phyloP scores from a whole-genome alignment of 148 eudicot genomes.

The Chenopodium suecicum region DNA sequence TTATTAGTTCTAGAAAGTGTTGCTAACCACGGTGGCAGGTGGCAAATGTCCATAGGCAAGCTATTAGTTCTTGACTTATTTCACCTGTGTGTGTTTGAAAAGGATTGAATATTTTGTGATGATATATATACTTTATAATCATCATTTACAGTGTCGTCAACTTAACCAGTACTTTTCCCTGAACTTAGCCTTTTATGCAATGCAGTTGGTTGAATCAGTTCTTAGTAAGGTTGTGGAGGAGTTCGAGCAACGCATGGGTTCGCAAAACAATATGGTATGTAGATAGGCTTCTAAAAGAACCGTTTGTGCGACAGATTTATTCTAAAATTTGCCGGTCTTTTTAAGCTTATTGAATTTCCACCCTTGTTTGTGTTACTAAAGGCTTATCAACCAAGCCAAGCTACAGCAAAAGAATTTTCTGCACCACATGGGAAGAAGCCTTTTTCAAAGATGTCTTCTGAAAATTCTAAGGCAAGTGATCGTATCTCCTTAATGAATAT shows the following conservation, averaged over 20 bases:
- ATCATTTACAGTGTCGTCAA: neutral
- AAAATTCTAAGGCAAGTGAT: slow-evolving; percentile 43
- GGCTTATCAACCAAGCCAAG: slow-evolving; percentile 45
- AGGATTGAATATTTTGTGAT: neutral
- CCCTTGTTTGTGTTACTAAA: slow-evolving; percentile 1
- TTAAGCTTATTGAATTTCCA: neutral
- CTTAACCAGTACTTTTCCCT: slow-evolving; percentile 6
- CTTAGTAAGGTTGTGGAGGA: slow-evolving; percentile 83
- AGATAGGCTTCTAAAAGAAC: neutral
- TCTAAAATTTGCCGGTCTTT: neutral
- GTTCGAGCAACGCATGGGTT: slow-evolving; percentile 74
- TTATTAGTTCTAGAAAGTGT: neutral
- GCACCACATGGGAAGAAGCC: slow-evolving; percentile 43
- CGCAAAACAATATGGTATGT: slow-evolving; percentile 59
- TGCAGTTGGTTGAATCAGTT: slow-evolving; percentile 86
- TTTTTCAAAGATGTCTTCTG: slow-evolving; percentile 39
- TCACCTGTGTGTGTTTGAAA: neutral
- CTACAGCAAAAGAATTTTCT: slow-evolving; percentile 35
- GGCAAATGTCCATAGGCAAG: neutral
- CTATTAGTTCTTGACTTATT: neutral
- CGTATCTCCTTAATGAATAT: slow-evolving; percentile 9
- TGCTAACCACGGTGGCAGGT: neutral
- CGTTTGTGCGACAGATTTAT: neutral
- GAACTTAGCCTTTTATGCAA: slow-evolving; percentile 14
- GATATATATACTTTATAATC: neutral